These are phyloP conservation scores for Penicillium daleae DNA, from an alignment of 495 filamentous ascomycete genomes.

Conservation along the genomic window DNA sequence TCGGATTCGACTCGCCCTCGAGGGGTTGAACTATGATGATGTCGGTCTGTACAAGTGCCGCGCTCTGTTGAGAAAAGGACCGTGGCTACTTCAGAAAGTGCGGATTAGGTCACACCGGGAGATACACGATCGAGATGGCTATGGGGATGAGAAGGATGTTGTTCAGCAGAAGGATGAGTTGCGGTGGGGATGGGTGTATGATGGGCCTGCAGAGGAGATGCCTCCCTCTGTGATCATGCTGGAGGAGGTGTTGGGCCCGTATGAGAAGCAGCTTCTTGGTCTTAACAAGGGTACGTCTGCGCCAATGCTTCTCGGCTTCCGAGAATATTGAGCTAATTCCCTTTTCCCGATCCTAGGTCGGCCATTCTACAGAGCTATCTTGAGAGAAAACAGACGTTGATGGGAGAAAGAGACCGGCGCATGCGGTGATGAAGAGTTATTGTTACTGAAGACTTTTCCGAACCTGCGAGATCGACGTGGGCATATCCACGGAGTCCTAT, in stretches of 20 bases:
- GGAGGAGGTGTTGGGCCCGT: constrained; percentile 55
- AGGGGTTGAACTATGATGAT: constrained; percentile 62
- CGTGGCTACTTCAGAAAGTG: constrained; percentile 34
- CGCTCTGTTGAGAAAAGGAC: constrained; percentile 45
- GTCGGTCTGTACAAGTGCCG: constrained; percentile 54
- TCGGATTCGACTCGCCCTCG: constrained; percentile 56
- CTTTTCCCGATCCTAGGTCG: not conserved
- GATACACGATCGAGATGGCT: not conserved
- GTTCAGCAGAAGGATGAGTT: constrained; percentile 32
- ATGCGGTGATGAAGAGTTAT: not conserved
- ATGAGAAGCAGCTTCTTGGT: constrained; percentile 49
- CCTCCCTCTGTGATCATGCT: constrained; percentile 42
- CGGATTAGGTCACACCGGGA: constrained; percentile 8
- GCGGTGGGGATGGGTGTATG: constrained; percentile 57
- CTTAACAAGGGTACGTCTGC: constrained; percentile 41
- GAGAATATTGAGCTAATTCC: not conserved
- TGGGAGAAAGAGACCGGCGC: not conserved
- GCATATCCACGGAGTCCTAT: not conserved
- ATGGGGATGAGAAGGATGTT: constrained; percentile 16
- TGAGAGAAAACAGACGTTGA: constrained; percentile 2
- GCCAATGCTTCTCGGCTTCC: not conserved
- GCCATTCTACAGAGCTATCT: constrained; percentile 7
- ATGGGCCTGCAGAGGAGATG: constrained; percentile 42
- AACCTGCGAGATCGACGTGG: not conserved
- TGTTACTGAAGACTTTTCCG: not conserved